Conservation (phyloP, 2,329 filamentous ascomycete species). For the Claviceps cyperi region DNA sequence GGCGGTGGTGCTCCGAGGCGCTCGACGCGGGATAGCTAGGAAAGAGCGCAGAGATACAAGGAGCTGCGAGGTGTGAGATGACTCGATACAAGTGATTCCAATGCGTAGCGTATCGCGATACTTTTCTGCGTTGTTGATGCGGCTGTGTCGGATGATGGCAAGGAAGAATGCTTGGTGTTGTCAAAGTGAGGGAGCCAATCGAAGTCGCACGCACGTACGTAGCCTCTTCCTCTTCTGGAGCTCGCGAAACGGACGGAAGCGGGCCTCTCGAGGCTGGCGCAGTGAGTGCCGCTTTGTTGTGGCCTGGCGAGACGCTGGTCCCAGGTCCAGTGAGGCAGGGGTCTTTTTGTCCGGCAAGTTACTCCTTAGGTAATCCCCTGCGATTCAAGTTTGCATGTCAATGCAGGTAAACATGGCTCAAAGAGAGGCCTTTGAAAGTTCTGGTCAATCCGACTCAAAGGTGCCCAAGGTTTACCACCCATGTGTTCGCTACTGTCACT, state of each 20-base stretch:
- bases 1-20: not conserved
- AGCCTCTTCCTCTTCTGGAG: slow-evolving; percentile 13
- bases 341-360: not conserved
- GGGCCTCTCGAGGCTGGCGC: slow-evolving; percentile 6
- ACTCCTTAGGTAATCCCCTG: not conserved
- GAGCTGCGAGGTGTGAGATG: not conserved
- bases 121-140: slow-evolving; percentile 10
- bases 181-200: slow-evolving; percentile 13
- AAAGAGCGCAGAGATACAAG: not conserved
- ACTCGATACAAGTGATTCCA: not conserved
- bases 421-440: no score
- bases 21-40: not conserved
- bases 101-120: slow-evolving; percentile 3
- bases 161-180: slow-evolving; percentile 9
- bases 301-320: slow-evolving; percentile 3
- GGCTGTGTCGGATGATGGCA: slow-evolving; percentile 7
- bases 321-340: not conserved
- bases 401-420: no score
- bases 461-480: no score
- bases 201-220: slow-evolving; percentile 10
- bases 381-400: no score
- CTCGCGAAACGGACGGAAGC: slow-evolving; percentile 1
- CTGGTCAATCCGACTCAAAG: no score
- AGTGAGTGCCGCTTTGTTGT: not conserved
- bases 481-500: no score